phyloP scores from a whole-genome alignment of 2,329 filamentous ascomycete species.

The Cylindrodendrum hubeiense region DNA sequence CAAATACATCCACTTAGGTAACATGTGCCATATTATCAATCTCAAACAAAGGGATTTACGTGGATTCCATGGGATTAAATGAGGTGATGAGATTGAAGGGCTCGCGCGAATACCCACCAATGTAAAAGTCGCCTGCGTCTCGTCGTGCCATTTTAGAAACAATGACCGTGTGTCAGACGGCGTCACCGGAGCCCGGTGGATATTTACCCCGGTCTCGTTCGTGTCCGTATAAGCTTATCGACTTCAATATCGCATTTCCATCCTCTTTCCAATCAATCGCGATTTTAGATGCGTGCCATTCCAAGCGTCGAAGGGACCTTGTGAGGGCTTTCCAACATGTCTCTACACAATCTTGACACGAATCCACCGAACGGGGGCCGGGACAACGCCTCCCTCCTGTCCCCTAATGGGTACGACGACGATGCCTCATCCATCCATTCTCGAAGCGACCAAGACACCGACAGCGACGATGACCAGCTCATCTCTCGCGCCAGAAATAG shows the following conservation, averaged over 20 bases:
- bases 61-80: constrained; percentile 10
- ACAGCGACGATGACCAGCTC: constrained; percentile 81
- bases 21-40: constrained; percentile 13
- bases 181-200: constrained; percentile 33
- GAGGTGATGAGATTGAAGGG: constrained; percentile 14
- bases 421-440: constrained; percentile 76
- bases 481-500: constrained; percentile 75
- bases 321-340: constrained; percentile 34
- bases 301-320: constrained; percentile 35
- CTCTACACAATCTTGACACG: constrained; percentile 39
- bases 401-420: constrained; percentile 74
- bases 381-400: constrained; percentile 66
- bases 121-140: not conserved
- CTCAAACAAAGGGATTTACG: constrained; percentile 6
- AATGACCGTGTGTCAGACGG: constrained; percentile 14
- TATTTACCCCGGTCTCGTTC: constrained; percentile 40
- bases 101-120: constrained; percentile 22
- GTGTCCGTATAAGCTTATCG: constrained; percentile 30
- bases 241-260: constrained; percentile 29
- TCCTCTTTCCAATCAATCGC: constrained; percentile 35
- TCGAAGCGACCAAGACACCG: constrained; percentile 79
- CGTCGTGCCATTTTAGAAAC: constrained; percentile 17
- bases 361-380: constrained; percentile 35
- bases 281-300: constrained; percentile 26
- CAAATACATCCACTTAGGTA: constrained; percentile 4